These are phyloP conservation scores for Paracamarosporium sp. DNA, from an alignment of 2,329 filamentous ascomycete species.

Conservation along the genomic window DNA sequence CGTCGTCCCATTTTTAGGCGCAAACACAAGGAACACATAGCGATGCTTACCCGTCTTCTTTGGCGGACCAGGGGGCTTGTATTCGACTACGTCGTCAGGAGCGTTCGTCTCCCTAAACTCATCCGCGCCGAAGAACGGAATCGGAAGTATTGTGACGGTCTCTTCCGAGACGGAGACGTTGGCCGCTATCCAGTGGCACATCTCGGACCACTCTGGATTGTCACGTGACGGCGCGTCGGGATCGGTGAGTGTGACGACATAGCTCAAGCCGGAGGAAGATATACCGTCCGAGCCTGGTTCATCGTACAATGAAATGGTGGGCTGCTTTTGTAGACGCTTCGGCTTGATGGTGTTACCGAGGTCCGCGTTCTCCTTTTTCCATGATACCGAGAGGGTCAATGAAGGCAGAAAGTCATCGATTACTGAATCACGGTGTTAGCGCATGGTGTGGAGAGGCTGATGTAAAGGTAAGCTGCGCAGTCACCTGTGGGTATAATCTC, in stretches of 20 bases:
- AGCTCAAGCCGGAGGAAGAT: constrained; percentile 41
- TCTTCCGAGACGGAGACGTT: constrained; percentile 38
- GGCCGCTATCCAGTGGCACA: constrained; percentile 63
- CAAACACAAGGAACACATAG: constrained; percentile 63
- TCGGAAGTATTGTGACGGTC: constrained; percentile 30
- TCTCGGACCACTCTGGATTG: constrained; percentile 62
- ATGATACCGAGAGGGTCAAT: constrained; percentile 58
- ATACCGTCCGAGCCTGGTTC: constrained; percentile 27
- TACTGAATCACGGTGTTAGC: constrained; percentile 48
- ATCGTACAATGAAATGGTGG: constrained; percentile 49
- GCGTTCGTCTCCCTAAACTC: constrained; percentile 17
- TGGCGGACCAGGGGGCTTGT: constrained; percentile 62
- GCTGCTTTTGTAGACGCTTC: constrained; percentile 50
- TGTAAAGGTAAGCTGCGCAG: not conserved
- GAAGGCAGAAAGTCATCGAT: constrained; percentile 66
- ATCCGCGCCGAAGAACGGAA: constrained; percentile 28
- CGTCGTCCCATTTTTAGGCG: constrained; percentile 52
- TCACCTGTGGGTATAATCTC: constrained; percentile 50
- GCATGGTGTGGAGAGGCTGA: not conserved
- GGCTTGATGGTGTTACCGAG: constrained; percentile 63
- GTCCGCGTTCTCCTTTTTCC: constrained; percentile 48
- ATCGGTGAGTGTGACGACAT: constrained; percentile 62
- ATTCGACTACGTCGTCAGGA: constrained; percentile 53
- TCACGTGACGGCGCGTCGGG: constrained; percentile 64
- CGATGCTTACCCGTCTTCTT: constrained; percentile 63